Evolutionary conservation across 1,139 yeast species (phyloP).

Genomic region (Eremothecium sinecaudum): DNA sequence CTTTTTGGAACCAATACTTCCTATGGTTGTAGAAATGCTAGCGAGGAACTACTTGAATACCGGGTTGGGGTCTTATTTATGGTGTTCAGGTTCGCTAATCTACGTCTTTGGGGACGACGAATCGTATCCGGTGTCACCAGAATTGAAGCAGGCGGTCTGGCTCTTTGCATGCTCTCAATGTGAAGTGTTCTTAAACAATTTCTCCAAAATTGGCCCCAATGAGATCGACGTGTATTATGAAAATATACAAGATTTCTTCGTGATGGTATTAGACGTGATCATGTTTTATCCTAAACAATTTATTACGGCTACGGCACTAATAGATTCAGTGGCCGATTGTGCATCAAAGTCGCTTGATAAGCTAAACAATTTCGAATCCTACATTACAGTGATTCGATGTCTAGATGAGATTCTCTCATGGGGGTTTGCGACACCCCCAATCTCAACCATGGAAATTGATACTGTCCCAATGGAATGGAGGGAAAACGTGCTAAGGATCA

Average conservation of each 20-base stretch:
- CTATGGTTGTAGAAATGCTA: conserved; percentile 54
- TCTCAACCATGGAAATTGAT: conserved; percentile 50
- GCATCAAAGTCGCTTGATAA: conserved; percentile 44
- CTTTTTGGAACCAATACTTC: conserved; percentile 55
- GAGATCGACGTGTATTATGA: conserved; percentile 48
- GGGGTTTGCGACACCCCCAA: conserved; percentile 76
- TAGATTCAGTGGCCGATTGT: conserved; percentile 51
- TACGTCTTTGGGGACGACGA: conserved; percentile 67
- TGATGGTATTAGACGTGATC: conserved; percentile 70
- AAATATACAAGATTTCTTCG: conserved; percentile 77
- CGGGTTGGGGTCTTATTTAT: conserved; percentile 72
- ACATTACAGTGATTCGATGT: conserved; percentile 62
- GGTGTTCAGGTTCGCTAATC: conserved; percentile 81
- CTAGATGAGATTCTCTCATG: conserved; percentile 71
- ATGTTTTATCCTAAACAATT: conserved; percentile 69
- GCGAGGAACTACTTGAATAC: conserved; percentile 59
- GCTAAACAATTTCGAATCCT: conserved; percentile 62
- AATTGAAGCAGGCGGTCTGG: conserved; percentile 40
- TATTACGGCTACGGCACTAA: conserved; percentile 45
- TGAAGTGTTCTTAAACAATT: conserved; percentile 34
- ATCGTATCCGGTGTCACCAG: conserved; percentile 26
- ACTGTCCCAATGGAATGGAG: conserved; percentile 47
- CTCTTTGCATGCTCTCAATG: conserved; percentile 41
- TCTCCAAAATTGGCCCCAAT: conserved; percentile 26
- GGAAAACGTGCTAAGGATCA: conserved; percentile 36